Conservation (phyloP, 805 yeast species). For the Ogataea philodendri region DNA sequence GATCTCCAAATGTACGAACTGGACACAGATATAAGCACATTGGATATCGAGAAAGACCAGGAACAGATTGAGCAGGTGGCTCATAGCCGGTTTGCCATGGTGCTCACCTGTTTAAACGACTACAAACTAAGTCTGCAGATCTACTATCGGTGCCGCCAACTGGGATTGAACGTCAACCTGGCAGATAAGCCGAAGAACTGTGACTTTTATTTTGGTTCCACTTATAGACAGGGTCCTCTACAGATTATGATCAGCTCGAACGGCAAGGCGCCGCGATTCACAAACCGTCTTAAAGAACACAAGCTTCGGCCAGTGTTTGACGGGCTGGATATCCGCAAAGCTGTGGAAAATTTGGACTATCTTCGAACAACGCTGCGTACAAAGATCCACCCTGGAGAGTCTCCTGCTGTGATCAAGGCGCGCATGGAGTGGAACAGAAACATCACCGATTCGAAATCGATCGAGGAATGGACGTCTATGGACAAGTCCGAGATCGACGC, state of each 20-base stretch:
- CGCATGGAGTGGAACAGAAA: conserved; percentile 72
- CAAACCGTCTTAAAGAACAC: conserved; percentile 57
- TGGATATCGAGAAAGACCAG: conserved; percentile 32
- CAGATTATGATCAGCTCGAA: conserved; percentile 83
- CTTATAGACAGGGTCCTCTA: conserved; percentile 66
- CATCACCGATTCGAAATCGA: conserved; percentile 58
- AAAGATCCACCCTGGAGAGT: conserved; percentile 43
- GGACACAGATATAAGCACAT: conserved; percentile 5
- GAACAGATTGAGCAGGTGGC: conserved; percentile 36
- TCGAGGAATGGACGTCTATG: conserved; percentile 58
- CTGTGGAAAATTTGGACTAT: conserved; percentile 58
- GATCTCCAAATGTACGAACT: conserved; percentile 53
- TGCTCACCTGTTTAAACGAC: conserved; percentile 74
- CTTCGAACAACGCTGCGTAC: conserved; percentile 50
- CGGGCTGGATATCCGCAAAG: conserved; percentile 45
- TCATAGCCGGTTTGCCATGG: conserved; percentile 53
- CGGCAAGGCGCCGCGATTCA: conserved; percentile 77
- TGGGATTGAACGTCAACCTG: conserved; percentile 64
- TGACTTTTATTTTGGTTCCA: conserved; percentile 83
- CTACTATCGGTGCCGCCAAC: conserved; percentile 46
- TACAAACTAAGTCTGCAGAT: conserved; percentile 56
- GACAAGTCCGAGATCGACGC: conserved; percentile 36
- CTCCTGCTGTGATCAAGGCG: conserved; percentile 45
- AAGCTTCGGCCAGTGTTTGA: conserved; percentile 46
- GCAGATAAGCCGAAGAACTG: conserved; percentile 85